Evolutionary conservation across 108 stramenopile species (phyloP), one percentile per base, ranked within the genome.

Genomic region (Mediolabrus comicus): DNA sequence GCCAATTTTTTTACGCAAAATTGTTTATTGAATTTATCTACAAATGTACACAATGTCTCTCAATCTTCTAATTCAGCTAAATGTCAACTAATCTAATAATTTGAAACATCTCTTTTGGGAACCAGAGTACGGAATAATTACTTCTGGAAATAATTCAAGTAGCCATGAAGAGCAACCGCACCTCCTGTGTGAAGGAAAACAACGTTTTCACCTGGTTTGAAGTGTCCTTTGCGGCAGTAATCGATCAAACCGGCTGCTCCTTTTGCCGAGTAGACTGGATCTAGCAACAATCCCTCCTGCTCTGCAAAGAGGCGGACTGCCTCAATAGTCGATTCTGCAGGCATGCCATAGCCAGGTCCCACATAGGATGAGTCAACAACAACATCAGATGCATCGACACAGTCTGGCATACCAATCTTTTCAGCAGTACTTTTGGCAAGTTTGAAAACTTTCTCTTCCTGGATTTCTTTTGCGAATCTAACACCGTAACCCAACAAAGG

Each of bases 161-260:
- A 49, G 7, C 46, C 46, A 6, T 51, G 46, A 10, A 67, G 3
- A 36, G 57, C 57, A 17, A 67, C 57, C 22, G 35, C 34, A 39
- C 76, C 81, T 27, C 81, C 81, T 8, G 76, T 82, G 38, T 82
- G 81, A 10, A 82, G 36, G 49, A 73, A 82, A 2, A 82, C 28
- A 32, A 82, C 71, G 63, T 73, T 72, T 17, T 76, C 57, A 38
- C 66, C 81, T 32, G 30, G 39, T 17, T 54, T 30, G 17, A 77
- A 82, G 25, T 29, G 17, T 31, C 76, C 76, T 58, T 63, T 35
- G 33, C 75, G 63, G 17, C 63, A 64, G 56, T 72, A 67, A 33
- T 72, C 81, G 51, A 82, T 67, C 52, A 77, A 49, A 28, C 81
- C 81, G 3, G 75, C 81, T 13, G 71, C 75, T 9, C 70, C 72